These are phyloP conservation scores for Pseudogymnoascus pannorum DNA, from an alignment of 2,329 filamentous ascomycete species.

Conservation along the genomic window DNA sequence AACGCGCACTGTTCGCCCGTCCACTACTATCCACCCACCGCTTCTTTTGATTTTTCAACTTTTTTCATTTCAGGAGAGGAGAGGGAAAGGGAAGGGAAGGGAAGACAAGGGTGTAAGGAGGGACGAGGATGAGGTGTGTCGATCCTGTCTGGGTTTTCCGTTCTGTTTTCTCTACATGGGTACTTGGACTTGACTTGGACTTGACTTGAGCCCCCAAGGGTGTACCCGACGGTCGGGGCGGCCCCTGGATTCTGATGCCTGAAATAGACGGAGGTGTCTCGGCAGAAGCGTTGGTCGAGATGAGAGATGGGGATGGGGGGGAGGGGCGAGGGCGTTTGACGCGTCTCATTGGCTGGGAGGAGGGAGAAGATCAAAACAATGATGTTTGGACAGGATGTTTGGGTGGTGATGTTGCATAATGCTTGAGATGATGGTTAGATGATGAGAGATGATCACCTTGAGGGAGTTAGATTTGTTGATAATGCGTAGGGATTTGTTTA, in stretches of 20 bases:
- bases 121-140: background rate
- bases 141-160: background rate
- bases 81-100: too few species aligned
- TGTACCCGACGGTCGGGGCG: constrained; percentile 3
- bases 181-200: background rate
- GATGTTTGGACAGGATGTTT: constrained; percentile 3
- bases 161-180: background rate
- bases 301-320: background rate
- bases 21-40: background rate
- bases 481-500: background rate
- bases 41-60: background rate
- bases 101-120: background rate
- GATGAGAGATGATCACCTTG: background rate
- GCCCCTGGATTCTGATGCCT: constrained; percentile 2
- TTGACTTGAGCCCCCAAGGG: background rate
- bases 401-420: background rate
- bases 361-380: background rate
- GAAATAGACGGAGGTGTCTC: constrained; percentile 1
- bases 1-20: background rate
- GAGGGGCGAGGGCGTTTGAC: background rate
- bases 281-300: constrained; percentile 3
- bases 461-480: background rate
- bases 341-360: constrained; percentile 1
- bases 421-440: constrained; percentile 3
- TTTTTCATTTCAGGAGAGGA: background rate